Conservation (phyloP, 306 rosid genomes). For the Elaeagnus macrophylla region DNA sequence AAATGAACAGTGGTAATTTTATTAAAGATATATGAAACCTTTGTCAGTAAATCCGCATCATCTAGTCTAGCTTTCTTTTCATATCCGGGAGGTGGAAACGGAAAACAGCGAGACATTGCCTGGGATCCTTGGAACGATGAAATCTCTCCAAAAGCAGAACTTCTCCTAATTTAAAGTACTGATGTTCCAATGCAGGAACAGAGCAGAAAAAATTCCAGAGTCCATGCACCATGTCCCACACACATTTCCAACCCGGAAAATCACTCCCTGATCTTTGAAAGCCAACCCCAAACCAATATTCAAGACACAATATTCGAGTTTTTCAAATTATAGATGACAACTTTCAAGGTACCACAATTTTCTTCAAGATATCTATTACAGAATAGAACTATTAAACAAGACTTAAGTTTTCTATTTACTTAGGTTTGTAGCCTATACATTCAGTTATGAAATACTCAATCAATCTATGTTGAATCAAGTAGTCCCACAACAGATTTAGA, state of each 20-base stretch:
- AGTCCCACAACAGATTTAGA: slow-evolving; percentile 6
- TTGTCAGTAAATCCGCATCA: slow-evolving; percentile 17
- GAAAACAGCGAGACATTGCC: slow-evolving; percentile 20
- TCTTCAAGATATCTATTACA: not conserved
- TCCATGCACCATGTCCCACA: slow-evolving; percentile 16
- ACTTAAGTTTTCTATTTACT: slow-evolving; percentile 1
- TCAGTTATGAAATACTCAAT: not conserved
- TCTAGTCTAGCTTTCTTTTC: slow-evolving; percentile 7
- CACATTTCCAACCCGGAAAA: slow-evolving; percentile 6
- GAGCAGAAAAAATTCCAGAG: slow-evolving; percentile 8
- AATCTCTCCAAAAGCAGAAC: slow-evolving; percentile 6
- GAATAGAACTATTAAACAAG: not conserved
- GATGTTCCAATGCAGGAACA: slow-evolving; percentile 21
- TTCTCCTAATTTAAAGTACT: slow-evolving; percentile 6
- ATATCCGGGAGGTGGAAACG: slow-evolving; percentile 20
- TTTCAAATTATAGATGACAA: not conserved
- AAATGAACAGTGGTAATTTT: not conserved
- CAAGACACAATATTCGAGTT: not conserved
- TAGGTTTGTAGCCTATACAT: not conserved
- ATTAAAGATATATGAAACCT: slow-evolving; percentile 6
- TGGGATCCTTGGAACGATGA: slow-evolving; percentile 9
- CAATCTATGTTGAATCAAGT: not conserved
- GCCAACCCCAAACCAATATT: no score
- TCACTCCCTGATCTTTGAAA: not conserved
- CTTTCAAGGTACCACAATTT: not conserved